Evolutionary conservation across 2,329 filamentous ascomycete species (phyloP).

Genomic region (Tothia fuscella): DNA sequence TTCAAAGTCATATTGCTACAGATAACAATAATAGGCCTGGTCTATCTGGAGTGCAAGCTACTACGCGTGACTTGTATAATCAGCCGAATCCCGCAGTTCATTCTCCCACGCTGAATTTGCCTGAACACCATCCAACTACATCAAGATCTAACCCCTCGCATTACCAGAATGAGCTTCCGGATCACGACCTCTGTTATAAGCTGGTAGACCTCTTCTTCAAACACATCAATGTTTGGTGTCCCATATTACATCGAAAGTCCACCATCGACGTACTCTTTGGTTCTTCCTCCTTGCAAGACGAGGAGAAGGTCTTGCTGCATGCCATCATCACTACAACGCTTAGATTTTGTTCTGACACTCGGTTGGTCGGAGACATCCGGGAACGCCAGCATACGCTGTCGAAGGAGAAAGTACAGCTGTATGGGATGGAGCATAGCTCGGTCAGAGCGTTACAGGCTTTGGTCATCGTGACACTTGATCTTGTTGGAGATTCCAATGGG

Average conservation of each 20-base stretch:
- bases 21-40: slow-evolving; percentile 12
- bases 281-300: slow-evolving; percentile 55
- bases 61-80: slow-evolving; percentile 18
- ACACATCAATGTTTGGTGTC: slow-evolving; percentile 60
- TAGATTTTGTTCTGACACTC: slow-evolving; percentile 65
- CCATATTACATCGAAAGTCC: slow-evolving; percentile 74
- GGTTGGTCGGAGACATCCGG: slow-evolving; percentile 61
- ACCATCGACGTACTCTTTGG: slow-evolving; percentile 77
- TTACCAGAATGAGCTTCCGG: slow-evolving; percentile 41
- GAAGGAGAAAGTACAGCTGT: slow-evolving; percentile 76
- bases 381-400: slow-evolving; percentile 67
- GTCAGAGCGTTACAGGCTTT: slow-evolving; percentile 80
- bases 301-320: slow-evolving; percentile 71
- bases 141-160: slow-evolving; percentile 17
- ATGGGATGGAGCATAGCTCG: slow-evolving; percentile 80
- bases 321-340: slow-evolving; percentile 82
- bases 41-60: slow-evolving; percentile 10
- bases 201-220: slow-evolving; percentile 52
- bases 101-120: slow-evolving; percentile 47
- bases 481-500: slow-evolving; percentile 77
- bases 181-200: slow-evolving; percentile 48
- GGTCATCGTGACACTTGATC: slow-evolving; percentile 73
- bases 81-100: slow-evolving; percentile 35
- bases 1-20: slow-evolving; percentile 10
- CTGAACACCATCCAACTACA: slow-evolving; percentile 12